A percentile compares a stretch with the other conserved stretches of the same genome.
phyloP scores from a whole-genome alignment of 2,329 filamentous ascomycete species.

The Zopfia rhizophila region DNA sequence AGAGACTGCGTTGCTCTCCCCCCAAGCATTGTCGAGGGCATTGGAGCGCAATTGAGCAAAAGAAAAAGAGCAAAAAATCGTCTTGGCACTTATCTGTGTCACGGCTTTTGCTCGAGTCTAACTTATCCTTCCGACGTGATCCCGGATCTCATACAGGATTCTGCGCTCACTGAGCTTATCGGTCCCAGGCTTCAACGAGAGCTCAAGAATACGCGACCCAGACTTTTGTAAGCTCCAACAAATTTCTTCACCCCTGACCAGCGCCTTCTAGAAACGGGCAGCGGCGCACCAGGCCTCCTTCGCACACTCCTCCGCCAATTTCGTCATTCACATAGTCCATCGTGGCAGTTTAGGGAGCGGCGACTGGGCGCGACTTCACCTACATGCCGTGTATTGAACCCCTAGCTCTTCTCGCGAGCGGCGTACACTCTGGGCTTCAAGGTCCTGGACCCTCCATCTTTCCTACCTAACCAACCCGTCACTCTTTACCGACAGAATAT shows the following conservation, averaged over 20 bases:
- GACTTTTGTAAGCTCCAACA: constrained; percentile 19
- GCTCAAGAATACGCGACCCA: background rate
- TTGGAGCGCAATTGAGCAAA: constrained; percentile 31
- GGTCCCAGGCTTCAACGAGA: constrained; percentile 27
- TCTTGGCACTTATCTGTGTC: no score
- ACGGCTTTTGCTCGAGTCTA: background rate
- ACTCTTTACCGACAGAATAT: constrained; percentile 8
- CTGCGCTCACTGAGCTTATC: constrained; percentile 23
- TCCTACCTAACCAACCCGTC: constrained; percentile 34
- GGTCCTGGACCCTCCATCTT: constrained; percentile 33
- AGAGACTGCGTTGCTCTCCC: constrained; percentile 5
- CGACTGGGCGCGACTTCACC: constrained; percentile 61
- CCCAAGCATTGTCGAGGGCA: constrained; percentile 18
- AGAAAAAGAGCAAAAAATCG: no score
- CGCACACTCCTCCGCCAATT: constrained; percentile 1
- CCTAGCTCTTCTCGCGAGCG: constrained; percentile 27
- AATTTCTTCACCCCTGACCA: constrained; percentile 6
- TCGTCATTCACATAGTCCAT: background rate
- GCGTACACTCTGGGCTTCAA: constrained; percentile 30
- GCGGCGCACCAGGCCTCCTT: background rate
- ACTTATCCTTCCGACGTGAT: background rate
- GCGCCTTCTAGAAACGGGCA: no score
- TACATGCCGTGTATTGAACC: constrained; percentile 56
- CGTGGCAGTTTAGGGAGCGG: constrained; percentile 49
- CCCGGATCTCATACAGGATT: constrained; percentile 1